Percentiles rank a stretch among this genome's conserved stretches.
phyloP scores from a whole-genome alignment of 2,329 filamentous ascomycete genomes.

The Cercospora sp. region DNA sequence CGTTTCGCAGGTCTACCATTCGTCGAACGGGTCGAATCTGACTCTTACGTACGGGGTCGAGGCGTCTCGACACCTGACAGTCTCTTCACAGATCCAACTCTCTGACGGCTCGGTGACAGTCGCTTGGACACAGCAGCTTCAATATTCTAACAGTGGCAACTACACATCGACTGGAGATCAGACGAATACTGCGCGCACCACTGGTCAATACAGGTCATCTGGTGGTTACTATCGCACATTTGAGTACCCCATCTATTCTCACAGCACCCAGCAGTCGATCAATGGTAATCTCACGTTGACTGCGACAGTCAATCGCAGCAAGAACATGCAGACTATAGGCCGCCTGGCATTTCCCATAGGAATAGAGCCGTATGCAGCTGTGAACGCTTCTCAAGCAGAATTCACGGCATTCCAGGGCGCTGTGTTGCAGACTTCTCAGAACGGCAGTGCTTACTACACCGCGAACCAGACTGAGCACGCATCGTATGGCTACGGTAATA shows the following conservation, averaged over 20 bases:
- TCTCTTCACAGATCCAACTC: constrained; percentile 55
- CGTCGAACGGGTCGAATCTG: constrained; percentile 57
- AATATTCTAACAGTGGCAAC: constrained; percentile 56
- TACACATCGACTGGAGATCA: constrained; percentile 59
- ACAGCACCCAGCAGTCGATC: constrained; percentile 51
- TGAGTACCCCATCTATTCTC: constrained; percentile 62
- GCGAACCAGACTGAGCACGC: constrained; percentile 48
- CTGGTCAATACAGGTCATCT: constrained; percentile 48
- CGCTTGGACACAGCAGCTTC: constrained; percentile 61
- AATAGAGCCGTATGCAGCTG: constrained; percentile 49
- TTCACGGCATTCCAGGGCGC: constrained; percentile 41
- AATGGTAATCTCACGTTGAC: constrained; percentile 47
- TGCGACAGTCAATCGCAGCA: constrained; percentile 52
- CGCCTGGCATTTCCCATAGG: constrained; percentile 59
- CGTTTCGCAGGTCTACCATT: constrained; percentile 50
- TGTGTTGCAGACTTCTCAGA: constrained; percentile 54
- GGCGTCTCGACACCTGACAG: constrained; percentile 56
- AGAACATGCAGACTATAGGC: constrained; percentile 50
- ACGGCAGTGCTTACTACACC: constrained; percentile 60
- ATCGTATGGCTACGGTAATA: constrained; percentile 56
- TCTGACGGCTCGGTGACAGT: constrained; percentile 46
- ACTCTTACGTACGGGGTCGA: constrained; percentile 56
- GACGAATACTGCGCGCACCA: constrained; percentile 52
- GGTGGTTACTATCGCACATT: constrained; percentile 49
- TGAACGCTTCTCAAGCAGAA: constrained; percentile 43